phyloP scores from a whole-genome alignment of 208 protist species.

The Crithidia brevicula region DNA sequence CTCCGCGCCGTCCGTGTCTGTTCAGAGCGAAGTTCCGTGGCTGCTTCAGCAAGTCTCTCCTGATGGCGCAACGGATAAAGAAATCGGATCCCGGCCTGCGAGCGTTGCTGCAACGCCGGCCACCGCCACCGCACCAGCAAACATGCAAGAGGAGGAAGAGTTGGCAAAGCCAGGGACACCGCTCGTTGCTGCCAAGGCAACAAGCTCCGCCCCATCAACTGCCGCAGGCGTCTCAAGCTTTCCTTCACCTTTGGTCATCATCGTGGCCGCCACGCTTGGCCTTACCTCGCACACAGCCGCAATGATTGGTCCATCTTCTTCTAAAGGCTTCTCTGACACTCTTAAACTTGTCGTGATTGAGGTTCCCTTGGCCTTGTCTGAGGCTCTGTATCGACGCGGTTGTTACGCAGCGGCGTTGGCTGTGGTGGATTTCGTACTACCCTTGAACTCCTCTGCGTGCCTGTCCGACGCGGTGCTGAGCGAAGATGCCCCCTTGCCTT shows the following conservation, averaged over 20 bases:
- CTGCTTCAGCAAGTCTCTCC: not conserved
- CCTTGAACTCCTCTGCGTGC: not conserved
- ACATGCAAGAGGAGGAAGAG: slow-evolving; percentile 4
- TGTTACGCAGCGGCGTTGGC: slow-evolving; percentile 9
- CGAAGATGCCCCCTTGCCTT: not conserved
- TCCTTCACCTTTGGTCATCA: slow-evolving; percentile 3
- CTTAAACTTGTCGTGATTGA: slow-evolving; percentile 27
- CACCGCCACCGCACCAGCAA: too few relatives aligned
- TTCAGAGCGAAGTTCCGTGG: not conserved
- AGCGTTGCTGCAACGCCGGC: too few relatives aligned
- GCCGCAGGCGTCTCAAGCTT: not conserved
- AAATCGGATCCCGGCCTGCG: not conserved
- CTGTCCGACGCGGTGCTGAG: not conserved
- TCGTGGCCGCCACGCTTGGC: slow-evolving; percentile 1
- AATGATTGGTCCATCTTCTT: not conserved
- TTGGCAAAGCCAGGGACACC: not conserved
- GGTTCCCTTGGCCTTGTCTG: slow-evolving; percentile 25
- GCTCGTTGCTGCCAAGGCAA: not conserved
- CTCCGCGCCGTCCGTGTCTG: not conserved
- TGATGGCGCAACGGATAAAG: not conserved
- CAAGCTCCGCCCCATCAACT: not conserved
- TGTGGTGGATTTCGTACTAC: slow-evolving; percentile 14
- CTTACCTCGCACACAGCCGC: not conserved
- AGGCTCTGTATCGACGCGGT: slow-evolving; percentile 23
- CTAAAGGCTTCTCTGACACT: not conserved